phyloP scores from a whole-genome alignment of 2,329 filamentous ascomycete genomes.

The Microsporum canis region DNA sequence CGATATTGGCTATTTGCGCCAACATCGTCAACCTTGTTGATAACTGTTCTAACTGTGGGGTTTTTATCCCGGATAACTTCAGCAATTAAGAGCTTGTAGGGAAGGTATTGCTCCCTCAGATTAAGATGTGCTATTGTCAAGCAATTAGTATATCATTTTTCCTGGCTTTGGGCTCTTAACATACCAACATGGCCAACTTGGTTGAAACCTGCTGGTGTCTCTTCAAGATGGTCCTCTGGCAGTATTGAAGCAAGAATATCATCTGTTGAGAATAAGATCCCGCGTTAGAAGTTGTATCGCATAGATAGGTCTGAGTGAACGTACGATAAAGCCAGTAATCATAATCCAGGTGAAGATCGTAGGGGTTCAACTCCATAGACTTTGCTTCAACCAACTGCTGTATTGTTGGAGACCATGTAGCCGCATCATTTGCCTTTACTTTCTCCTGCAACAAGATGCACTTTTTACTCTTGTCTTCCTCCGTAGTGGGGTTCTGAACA shows the following conservation, averaged over 20 bases:
- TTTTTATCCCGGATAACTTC: constrained; percentile 87
- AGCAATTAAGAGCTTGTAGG: constrained; percentile 77
- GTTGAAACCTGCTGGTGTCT: constrained; percentile 77
- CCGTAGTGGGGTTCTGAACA: constrained; percentile 44
- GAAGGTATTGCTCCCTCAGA: constrained; percentile 67
- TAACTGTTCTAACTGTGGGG: constrained; percentile 67
- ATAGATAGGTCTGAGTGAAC: constrained; percentile 17
- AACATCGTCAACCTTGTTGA: constrained; percentile 89
- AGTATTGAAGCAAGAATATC: constrained; percentile 76
- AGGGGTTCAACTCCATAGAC: constrained; percentile 62
- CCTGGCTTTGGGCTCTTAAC: constrained; percentile 18
- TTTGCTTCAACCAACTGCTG: constrained; percentile 56
- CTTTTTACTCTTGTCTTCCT: constrained; percentile 31
- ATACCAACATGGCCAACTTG: constrained; percentile 75
- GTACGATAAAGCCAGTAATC: constrained; percentile 73
- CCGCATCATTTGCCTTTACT: constrained; percentile 29
- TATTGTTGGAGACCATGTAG: constrained; percentile 65
- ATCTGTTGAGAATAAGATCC: constrained; percentile 35
- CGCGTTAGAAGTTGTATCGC: constrained; percentile 6
- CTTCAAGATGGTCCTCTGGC: constrained; percentile 65
- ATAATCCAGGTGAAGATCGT: constrained; percentile 66
- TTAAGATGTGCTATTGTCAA: constrained; percentile 64
- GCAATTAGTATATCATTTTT: not conserved
- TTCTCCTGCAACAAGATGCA: constrained; percentile 30
- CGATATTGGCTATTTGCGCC: constrained; percentile 76